phyloP scores from a whole-genome alignment of 306 rosid genomes.

The Vigna unguiculata region DNA sequence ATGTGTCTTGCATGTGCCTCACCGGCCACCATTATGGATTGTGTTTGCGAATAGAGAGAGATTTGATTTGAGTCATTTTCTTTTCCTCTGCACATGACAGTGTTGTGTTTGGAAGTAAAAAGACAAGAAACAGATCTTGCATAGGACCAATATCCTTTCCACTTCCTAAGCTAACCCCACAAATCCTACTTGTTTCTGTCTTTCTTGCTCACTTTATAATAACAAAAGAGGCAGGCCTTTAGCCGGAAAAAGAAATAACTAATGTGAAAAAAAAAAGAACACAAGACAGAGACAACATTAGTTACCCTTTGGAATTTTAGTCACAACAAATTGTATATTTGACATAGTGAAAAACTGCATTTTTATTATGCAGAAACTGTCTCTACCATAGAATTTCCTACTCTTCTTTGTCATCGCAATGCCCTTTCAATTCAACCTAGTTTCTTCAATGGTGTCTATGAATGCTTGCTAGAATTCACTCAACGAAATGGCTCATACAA shows the following conservation, averaged over 20 bases:
- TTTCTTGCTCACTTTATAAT: neutral
- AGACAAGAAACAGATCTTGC: neutral
- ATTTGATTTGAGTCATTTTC: slow-evolving; percentile 27
- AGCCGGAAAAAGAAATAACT: neutral
- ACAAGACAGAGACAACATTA: neutral
- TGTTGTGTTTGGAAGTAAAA: slow-evolving; percentile 15
- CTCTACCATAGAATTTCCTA: too few species aligned
- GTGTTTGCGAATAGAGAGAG: slow-evolving; percentile 9
- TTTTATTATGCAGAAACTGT: too few species aligned
- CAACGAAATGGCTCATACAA: too few species aligned
- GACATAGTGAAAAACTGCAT: too few species aligned
- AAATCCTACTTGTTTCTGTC: slow-evolving; percentile 38
- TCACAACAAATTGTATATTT: too few species aligned
- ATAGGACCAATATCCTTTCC: neutral
- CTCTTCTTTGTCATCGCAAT: too few species aligned
- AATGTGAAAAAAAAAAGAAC: neutral
- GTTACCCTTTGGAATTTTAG: slow-evolving; percentile 5
- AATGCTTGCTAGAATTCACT: too few species aligned
- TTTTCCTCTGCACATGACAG: slow-evolving; percentile 25
- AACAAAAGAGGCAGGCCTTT: slow-evolving; percentile 2
- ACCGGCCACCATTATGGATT: slow-evolving; percentile 35
- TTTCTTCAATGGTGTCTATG: too few species aligned
- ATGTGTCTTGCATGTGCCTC: slow-evolving; percentile 51
- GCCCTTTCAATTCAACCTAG: too few species aligned
- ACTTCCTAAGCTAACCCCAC: slow-evolving; percentile 16